Percentiles rank a stretch among this genome's conserved stretches.
phyloP scores from a whole-genome alignment of 805 yeast species.

The Wickerhamomyces sydowiorum region DNA sequence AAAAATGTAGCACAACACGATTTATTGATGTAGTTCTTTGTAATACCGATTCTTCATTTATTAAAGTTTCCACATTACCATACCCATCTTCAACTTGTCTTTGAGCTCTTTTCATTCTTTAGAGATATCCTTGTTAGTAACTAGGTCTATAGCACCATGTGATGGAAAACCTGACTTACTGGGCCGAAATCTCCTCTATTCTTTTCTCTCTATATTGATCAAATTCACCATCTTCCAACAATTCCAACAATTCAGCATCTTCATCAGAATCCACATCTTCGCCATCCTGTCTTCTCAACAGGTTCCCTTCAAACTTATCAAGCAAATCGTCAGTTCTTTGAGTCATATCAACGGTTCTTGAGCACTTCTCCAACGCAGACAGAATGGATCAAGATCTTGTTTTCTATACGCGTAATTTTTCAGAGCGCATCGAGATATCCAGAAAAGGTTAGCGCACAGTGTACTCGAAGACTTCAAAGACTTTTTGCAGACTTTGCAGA shows the following conservation, averaged over 20 bases:
- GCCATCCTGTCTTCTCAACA: constrained; percentile 17
- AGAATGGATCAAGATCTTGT: background rate
- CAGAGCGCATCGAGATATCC: background rate
- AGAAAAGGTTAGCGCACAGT: background rate
- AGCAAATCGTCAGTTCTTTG: constrained; percentile 10
- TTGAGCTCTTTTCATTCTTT: constrained; percentile 27
- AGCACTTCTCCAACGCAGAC: too few relatives aligned
- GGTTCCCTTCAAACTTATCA: constrained; percentile 40
- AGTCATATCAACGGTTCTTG: constrained; percentile 1
- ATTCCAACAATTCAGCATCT: constrained; percentile 38
- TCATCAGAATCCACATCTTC: constrained; percentile 23
- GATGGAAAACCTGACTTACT: too few relatives aligned
- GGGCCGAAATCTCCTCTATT: constrained; percentile 47
- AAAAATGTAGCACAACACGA: constrained; percentile 54
- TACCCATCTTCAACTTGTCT: constrained; percentile 32
- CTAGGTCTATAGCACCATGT: background rate
- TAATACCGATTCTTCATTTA: constrained; percentile 53
- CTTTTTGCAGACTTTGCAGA: background rate
- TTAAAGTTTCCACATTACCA: constrained; percentile 37
- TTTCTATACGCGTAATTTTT: background rate
- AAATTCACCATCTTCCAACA: constrained; percentile 48
- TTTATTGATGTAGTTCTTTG: constrained; percentile 38
- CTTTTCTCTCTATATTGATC: constrained; percentile 57
- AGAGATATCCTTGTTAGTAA: background rate
- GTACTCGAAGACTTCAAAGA: background rate